A percentile compares a stretch with the other conserved stretches of the same genome.
phyloP scores from a whole-genome alignment of 2,329 filamentous ascomycete species.

The Talaromyces sp. region DNA sequence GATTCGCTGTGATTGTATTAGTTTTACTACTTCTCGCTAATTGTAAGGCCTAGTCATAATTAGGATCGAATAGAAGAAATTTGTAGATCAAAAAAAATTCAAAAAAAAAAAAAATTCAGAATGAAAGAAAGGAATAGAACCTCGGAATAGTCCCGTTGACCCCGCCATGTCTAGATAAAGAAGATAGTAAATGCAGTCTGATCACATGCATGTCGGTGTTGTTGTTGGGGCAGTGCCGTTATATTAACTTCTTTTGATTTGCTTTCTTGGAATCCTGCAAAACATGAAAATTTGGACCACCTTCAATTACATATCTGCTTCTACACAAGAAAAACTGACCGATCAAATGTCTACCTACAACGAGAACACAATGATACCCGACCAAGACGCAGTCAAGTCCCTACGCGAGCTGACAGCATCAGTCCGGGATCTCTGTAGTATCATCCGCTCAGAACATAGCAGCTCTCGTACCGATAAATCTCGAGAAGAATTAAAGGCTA shows the following conservation, averaged over 20 bases:
- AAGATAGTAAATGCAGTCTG: not conserved
- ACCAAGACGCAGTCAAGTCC: slow-evolving; percentile 13
- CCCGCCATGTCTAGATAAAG: not conserved
- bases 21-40: not conserved
- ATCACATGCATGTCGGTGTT: not conserved
- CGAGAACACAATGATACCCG: not conserved
- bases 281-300: not conserved
- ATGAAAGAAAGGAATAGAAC: not conserved
- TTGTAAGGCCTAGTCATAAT: not conserved
- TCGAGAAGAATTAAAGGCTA: not conserved
- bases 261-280: not conserved
- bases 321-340: not conserved
- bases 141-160: not conserved
- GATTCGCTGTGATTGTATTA: not conserved
- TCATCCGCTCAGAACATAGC: not conserved
- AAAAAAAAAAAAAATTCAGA: no score
- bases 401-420: slow-evolving; percentile 11
- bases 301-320: not conserved
- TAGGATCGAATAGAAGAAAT: not conserved
- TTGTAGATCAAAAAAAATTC: no score
- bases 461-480: not conserved
- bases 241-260: not conserved
- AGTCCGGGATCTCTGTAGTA: not conserved
- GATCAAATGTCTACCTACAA: not conserved
- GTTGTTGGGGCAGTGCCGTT: not conserved